A percentile compares a stretch with the other conserved stretches of the same genome.
Conservation (phyloP, 2,329 filamentous ascomycete species). For the Aureobasidium zeae region DNA sequence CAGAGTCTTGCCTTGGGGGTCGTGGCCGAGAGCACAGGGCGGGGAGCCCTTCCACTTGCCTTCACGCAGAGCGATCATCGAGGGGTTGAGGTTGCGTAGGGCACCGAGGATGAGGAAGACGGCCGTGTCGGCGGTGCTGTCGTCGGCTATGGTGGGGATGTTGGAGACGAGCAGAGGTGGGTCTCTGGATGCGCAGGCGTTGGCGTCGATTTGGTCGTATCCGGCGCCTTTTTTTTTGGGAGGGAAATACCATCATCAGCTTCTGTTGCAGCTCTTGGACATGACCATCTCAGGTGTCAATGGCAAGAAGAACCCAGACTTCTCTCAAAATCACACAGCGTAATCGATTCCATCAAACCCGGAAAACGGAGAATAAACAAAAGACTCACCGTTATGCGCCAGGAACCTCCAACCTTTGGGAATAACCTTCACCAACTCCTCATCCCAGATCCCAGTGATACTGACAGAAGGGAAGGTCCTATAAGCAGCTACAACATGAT, state of each 20-base stretch:
- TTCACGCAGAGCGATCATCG: slow-evolving; percentile 56
- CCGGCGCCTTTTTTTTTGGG: too few species aligned
- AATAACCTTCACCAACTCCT: slow-evolving; percentile 52
- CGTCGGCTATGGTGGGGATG: slow-evolving; percentile 70
- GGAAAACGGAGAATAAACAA: background rate
- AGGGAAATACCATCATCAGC: background rate
- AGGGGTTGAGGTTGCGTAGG: slow-evolving; percentile 60
- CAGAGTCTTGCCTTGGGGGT: slow-evolving; percentile 68
- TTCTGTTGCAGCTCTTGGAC: background rate
- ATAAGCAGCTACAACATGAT: slow-evolving; percentile 57
- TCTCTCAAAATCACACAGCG: too few species aligned
- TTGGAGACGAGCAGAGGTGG: slow-evolving; percentile 62
- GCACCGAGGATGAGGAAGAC: slow-evolving; percentile 77
- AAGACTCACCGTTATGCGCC: slow-evolving; percentile 36
- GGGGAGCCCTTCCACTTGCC: slow-evolving; percentile 57
- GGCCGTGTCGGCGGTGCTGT: slow-evolving; percentile 71
- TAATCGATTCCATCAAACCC: too few species aligned
- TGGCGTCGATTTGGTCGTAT: slow-evolving; percentile 72
- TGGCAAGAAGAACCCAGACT: too few species aligned
- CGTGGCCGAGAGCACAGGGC: slow-evolving; percentile 54
- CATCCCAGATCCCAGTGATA: slow-evolving; percentile 62
- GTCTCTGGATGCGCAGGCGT: slow-evolving; percentile 56
- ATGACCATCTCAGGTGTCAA: too few species aligned
- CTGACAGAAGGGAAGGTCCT: slow-evolving; percentile 58
- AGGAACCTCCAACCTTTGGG: slow-evolving; percentile 33